These are phyloP conservation scores for Colletotrichum sp. DNA, from an alignment of 2,329 filamentous ascomycete species.

Conservation along the genomic window DNA sequence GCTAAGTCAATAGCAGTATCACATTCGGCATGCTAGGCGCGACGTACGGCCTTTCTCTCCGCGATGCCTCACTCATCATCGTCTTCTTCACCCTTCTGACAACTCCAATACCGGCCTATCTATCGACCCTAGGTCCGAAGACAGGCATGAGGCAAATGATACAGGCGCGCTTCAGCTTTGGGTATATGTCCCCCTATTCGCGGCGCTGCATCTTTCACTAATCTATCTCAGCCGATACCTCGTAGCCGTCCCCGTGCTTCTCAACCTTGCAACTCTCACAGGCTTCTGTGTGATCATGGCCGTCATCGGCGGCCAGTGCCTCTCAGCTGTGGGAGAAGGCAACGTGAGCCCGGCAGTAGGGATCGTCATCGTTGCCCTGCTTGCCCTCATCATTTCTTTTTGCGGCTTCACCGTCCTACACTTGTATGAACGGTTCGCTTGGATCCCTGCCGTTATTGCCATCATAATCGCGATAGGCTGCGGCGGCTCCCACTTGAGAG, in stretches of 20 bases:
- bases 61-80: conserved; percentile 48
- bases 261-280: conserved; percentile 52
- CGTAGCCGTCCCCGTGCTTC: conserved; percentile 28
- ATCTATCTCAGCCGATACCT: conserved; percentile 15
- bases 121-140: conserved; percentile 46
- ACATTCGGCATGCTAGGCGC: conserved; percentile 51
- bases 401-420: conserved; percentile 51
- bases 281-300: conserved; percentile 53
- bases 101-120: conserved; percentile 41
- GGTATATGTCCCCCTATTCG: conserved; percentile 13
- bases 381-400: conserved; percentile 52
- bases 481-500: conserved; percentile 39
- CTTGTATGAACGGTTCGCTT: conserved; percentile 50
- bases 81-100: conserved; percentile 50
- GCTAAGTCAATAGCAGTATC: conserved; percentile 28
- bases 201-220: conserved; percentile 17
- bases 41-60: conserved; percentile 44
- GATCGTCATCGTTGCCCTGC: conserved; percentile 51
- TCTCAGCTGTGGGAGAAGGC: conserved; percentile 41
- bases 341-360: conserved; percentile 47
- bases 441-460: conserved; percentile 47
- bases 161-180: conserved; percentile 43
- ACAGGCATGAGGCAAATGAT: conserved; percentile 54
- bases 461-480: conserved; percentile 44
- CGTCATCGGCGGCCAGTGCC: conserved; percentile 50